phyloP scores from a whole-genome alignment of 768 basidiomycete species.

The Auriculariales sp. region DNA sequence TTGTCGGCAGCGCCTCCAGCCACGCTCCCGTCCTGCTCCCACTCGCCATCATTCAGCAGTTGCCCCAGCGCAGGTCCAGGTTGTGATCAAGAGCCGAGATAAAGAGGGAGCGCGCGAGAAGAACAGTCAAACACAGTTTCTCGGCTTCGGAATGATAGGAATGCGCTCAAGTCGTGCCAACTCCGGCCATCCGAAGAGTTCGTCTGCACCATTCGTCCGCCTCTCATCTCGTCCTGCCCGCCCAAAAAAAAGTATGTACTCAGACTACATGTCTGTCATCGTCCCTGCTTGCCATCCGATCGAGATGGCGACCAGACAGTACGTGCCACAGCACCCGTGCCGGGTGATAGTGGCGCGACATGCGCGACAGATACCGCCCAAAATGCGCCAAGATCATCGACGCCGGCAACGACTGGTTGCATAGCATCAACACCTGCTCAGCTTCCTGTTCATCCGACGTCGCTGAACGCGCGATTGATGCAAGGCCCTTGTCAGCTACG shows the following conservation, averaged over 20 bases:
- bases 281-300: background rate
- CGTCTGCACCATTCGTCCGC: too few species aligned
- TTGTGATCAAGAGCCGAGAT: slow-evolving; percentile 7
- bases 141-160: background rate
- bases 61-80: too few species aligned
- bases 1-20: slow-evolving; percentile 43
- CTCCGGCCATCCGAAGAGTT: too few species aligned
- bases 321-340: background rate
- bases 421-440: too few species aligned
- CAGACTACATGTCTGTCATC: too few species aligned
- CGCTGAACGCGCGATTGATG: too few species aligned
- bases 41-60: too few species aligned
- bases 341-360: background rate
- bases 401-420: background rate
- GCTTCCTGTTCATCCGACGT: too few species aligned
- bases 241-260: too few species aligned
- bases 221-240: too few species aligned
- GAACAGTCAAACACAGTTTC: background rate
- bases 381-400: background rate
- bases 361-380: background rate
- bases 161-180: too few species aligned
- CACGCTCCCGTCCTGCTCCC: slow-evolving; percentile 49
- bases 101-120: background rate
- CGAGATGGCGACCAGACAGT: background rate
- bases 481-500: too few species aligned